These are phyloP conservation scores for Penicillium cataractarum DNA, from an alignment of 495 filamentous ascomycete species.

Conservation along the genomic window DNA sequence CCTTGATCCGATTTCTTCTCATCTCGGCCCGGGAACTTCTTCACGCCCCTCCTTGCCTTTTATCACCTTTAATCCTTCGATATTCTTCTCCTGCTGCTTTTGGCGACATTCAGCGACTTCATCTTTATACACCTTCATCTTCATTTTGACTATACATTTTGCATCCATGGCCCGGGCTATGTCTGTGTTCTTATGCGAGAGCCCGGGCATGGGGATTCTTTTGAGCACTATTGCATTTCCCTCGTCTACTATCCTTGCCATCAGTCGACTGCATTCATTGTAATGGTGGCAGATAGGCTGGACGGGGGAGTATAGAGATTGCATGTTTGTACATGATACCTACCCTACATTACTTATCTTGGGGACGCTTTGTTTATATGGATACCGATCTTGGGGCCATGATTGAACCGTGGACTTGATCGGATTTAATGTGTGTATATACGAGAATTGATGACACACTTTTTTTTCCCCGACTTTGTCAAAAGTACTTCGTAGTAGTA, in stretches of 20 bases:
- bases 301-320: conserved; percentile 29
- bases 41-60: neutral
- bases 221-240: conserved; percentile 25
- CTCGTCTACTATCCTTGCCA: neutral
- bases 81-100: conserved; percentile 13
- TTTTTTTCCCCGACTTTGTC: conserved; percentile 4
- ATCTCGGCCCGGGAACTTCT: neutral
- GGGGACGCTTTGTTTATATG: neutral
- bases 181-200: neutral
- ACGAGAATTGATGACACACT: conserved; percentile 7
- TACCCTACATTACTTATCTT: conserved; percentile 6
- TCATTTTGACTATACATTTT: conserved; percentile 9
- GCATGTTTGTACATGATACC: conserved; percentile 39
- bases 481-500: too few relatives aligned
- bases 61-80: conserved; percentile 11
- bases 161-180: conserved; percentile 18
- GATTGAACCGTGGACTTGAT: neutral
- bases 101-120: conserved; percentile 21
- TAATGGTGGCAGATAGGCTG: neutral
- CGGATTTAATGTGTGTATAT: conserved; percentile 24
- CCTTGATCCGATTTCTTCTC: neutral
- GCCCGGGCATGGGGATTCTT: conserved; percentile 15
- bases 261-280: neutral
- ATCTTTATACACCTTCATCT: conserved; percentile 12
- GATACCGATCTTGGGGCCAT: neutral